Conservation (phyloP, 73 alveolate species). For the Uronychia binucleata region DNA sequence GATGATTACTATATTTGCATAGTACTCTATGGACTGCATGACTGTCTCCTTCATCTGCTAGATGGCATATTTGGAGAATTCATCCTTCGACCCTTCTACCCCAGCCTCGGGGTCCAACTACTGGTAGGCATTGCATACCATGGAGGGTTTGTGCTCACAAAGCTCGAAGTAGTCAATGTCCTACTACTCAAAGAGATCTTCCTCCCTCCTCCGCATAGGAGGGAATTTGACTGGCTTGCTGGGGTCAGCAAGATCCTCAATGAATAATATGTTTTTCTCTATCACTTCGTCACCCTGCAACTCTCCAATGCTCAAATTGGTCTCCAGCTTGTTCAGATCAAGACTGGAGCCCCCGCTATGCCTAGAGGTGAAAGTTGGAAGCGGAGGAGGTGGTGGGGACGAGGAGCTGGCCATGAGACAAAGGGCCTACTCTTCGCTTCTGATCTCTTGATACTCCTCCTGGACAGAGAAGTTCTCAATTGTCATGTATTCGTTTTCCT, state of each 20-base stretch:
- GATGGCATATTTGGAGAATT: neutral
- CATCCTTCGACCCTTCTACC: neutral
- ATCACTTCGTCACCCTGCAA: no score
- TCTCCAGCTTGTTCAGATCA: neutral
- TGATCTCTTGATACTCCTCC: neutral
- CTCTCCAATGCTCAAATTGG: no score
- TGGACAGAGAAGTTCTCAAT: neutral
- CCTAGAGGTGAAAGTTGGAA: neutral
- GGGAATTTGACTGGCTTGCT: neutral
- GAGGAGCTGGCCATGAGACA: neutral
- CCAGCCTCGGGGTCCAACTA: neutral
- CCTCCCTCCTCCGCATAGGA: neutral
- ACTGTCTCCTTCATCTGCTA: neutral
- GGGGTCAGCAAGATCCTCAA: neutral
- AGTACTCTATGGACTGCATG: neutral
- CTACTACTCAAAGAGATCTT: neutral
- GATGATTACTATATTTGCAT: neutral
- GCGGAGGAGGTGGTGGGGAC: neutral
- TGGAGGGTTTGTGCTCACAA: neutral
- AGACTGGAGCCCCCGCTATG: neutral
- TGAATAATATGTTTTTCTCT: neutral
- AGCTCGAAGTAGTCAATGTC: neutral
- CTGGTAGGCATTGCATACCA: neutral
- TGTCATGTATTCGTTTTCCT: neutral
- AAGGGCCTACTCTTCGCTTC: neutral